A percentile compares a stretch with the other conserved stretches of the same genome.
These are phyloP conservation scores for Fennellomyces sp. DNA, from an alignment of 371 early-diverging fungal genomes.

Conservation along the genomic window DNA sequence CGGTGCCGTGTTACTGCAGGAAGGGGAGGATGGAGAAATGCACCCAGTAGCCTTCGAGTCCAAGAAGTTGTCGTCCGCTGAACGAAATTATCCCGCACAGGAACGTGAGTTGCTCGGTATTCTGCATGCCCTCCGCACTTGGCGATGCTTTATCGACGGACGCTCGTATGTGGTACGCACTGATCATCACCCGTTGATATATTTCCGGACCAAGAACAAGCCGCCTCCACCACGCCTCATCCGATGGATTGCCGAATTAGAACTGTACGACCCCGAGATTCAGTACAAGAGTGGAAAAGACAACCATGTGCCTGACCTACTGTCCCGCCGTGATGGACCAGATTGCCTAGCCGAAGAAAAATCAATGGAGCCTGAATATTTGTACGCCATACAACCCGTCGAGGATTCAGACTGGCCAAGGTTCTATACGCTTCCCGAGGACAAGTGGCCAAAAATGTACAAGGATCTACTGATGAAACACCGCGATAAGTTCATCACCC, in stretches of 20 bases:
- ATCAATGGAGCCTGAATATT: background rate
- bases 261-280: slow-evolving; percentile 10
- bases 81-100: slow-evolving; percentile 27
- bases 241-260: slow-evolving; percentile 22
- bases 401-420: no score
- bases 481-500: no score
- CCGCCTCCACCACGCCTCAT: slow-evolving; percentile 1
- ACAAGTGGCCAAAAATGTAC: no score
- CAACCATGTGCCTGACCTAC: slow-evolving; percentile 21
- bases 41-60: slow-evolving; percentile 23
- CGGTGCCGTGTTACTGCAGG: slow-evolving; percentile 33
- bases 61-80: slow-evolving; percentile 10
- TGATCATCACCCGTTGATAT: slow-evolving; percentile 28
- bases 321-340: background rate
- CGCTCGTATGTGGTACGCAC: slow-evolving; percentile 18
- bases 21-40: slow-evolving; percentile 34
- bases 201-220: slow-evolving; percentile 15
- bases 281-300: slow-evolving; percentile 7
- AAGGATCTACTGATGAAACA: no score
- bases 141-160: slow-evolving; percentile 36
- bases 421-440: no score
- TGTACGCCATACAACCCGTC: no score
- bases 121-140: slow-evolving; percentile 25
- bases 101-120: slow-evolving; percentile 44
- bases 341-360: background rate